These are phyloP conservation scores for Acanthamoeba lugdunensis DNA, from an alignment of 208 protist genomes.

Conservation along the genomic window DNA sequence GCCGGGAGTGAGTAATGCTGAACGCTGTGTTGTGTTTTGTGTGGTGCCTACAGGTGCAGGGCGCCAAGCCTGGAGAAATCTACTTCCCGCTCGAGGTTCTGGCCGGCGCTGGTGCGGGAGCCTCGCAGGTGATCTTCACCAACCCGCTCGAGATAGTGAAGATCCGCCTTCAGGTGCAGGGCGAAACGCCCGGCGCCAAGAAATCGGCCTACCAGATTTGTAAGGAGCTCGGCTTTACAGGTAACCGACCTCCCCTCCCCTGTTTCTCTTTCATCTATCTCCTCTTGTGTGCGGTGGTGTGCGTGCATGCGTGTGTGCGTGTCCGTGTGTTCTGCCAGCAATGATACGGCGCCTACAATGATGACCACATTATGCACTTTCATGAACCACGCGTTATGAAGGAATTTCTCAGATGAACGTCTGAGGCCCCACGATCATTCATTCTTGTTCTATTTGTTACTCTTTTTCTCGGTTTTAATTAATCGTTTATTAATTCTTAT, in stretches of 20 bases:
- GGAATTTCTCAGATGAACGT: constrained; percentile 5
- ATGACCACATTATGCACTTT: background rate
- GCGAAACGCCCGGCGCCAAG: constrained; percentile 47
- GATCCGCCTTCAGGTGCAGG: constrained; percentile 86
- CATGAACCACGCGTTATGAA: constrained; percentile 1
- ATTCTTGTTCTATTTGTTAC: background rate
- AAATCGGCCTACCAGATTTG: constrained; percentile 81
- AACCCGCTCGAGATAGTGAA: constrained; percentile 89
- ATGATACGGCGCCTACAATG: background rate
- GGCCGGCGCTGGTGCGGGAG: constrained; percentile 83
- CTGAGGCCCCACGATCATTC: background rate
- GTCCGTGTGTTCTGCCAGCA: too few species aligned
- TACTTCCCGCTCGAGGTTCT: constrained; percentile 85
- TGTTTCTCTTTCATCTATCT: background rate
- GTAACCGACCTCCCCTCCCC: constrained; percentile 1
- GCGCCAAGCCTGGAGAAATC: constrained; percentile 78
- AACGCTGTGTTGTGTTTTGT: background rate
- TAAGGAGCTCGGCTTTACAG: constrained; percentile 82
- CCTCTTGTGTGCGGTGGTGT: too few species aligned
- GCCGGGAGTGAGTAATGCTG: background rate
- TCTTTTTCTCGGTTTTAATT: too few species aligned
- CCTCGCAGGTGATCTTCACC: constrained; percentile 85
- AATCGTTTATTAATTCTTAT: background rate
- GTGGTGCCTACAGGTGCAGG: background rate
- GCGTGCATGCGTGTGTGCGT: too few species aligned